Evolutionary conservation across 2,329 filamentous ascomycete genomes (phyloP).

Genomic region (Nigrograna mackinnonii): DNA sequence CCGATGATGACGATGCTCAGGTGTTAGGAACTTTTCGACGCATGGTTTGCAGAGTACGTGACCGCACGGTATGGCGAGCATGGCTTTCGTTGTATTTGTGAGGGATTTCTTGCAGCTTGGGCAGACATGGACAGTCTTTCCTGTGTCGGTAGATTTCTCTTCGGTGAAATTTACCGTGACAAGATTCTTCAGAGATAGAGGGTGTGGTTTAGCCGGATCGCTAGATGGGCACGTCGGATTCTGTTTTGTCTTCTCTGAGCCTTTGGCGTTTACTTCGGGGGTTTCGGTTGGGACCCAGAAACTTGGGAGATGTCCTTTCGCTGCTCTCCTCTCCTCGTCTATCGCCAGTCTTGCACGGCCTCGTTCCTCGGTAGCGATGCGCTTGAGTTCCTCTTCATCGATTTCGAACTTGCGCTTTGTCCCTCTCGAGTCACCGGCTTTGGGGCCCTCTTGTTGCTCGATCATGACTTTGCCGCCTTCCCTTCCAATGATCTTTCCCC

Average conservation of each 20-base stretch:
- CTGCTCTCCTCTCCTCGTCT: conserved; percentile 68
- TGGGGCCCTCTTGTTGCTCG: conserved; percentile 40
- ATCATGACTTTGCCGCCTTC: conserved; percentile 49
- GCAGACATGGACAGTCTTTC: conserved; percentile 63
- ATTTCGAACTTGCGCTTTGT: conserved; percentile 81
- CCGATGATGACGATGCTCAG: conserved; percentile 37
- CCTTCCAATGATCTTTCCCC: conserved; percentile 44
- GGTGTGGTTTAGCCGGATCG: conserved; percentile 66
- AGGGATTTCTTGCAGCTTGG: conserved; percentile 84
- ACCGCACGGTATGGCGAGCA: conserved; percentile 84
- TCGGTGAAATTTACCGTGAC: conserved; percentile 77
- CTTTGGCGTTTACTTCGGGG: conserved; percentile 59
- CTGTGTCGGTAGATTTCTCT: conserved; percentile 61
- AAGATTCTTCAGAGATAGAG: conserved; percentile 77
- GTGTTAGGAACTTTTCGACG: conserved; percentile 76
- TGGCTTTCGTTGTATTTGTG: conserved; percentile 79
- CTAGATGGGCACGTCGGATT: conserved; percentile 79
- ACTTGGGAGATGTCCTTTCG: conserved; percentile 73
- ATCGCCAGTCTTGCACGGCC: conserved; percentile 71
- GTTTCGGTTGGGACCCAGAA: conserved; percentile 93
- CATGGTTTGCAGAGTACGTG: conserved; percentile 90
- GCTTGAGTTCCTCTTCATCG: conserved; percentile 74
- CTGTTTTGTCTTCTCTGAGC: conserved; percentile 56
- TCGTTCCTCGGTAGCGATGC: conserved; percentile 71
- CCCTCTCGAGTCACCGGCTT: conserved; percentile 33